Percentiles rank a stretch among this genome's conserved stretches.
Evolutionary conservation across 441 rosid genomes (phyloP).

Genomic region (Aquilaria agallochum): DNA sequence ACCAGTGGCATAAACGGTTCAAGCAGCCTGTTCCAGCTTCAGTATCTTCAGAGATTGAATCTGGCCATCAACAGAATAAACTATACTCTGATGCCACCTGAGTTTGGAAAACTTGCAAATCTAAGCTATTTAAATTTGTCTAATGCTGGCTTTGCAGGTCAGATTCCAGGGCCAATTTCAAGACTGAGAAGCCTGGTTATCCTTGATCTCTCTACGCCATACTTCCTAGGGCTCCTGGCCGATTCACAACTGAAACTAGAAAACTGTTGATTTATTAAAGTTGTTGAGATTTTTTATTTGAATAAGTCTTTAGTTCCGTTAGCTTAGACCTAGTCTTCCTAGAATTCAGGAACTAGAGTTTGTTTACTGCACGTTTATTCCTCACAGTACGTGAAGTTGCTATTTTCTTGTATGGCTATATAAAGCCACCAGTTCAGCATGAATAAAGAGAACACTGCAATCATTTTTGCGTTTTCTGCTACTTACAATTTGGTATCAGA

Average conservation of each 20-base stretch:
- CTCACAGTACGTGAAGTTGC: too few species aligned
- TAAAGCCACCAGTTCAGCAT: too few species aligned
- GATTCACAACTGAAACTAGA: slow-evolving; percentile 15
- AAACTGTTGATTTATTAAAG: neutral
- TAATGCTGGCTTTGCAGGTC: slow-evolving; percentile 31
- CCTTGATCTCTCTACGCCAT: slow-evolving; percentile 31
- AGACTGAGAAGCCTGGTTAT: slow-evolving; percentile 17
- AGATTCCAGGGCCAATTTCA: slow-evolving; percentile 32
- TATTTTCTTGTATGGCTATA: too few species aligned
- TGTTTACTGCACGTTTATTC: too few species aligned
- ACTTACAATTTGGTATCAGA: too few species aligned
- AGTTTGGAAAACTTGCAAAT: slow-evolving; percentile 18
- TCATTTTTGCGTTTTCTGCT: too few species aligned
- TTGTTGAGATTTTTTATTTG: too few species aligned
- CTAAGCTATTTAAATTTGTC: slow-evolving; percentile 34
- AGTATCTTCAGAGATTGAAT: slow-evolving; percentile 29
- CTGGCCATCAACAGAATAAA: slow-evolving; percentile 30
- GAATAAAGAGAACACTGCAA: too few species aligned
- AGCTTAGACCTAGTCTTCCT: too few species aligned
- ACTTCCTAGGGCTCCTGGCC: neutral
- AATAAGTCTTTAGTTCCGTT: too few species aligned
- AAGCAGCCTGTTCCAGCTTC: slow-evolving; percentile 25
- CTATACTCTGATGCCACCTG: slow-evolving; percentile 10
- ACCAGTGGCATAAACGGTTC: slow-evolving; percentile 21
- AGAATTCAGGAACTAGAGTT: too few species aligned